phyloP scores from a whole-genome alignment of 148 eudicot genomes.

The Polygonum aviculare region DNA sequence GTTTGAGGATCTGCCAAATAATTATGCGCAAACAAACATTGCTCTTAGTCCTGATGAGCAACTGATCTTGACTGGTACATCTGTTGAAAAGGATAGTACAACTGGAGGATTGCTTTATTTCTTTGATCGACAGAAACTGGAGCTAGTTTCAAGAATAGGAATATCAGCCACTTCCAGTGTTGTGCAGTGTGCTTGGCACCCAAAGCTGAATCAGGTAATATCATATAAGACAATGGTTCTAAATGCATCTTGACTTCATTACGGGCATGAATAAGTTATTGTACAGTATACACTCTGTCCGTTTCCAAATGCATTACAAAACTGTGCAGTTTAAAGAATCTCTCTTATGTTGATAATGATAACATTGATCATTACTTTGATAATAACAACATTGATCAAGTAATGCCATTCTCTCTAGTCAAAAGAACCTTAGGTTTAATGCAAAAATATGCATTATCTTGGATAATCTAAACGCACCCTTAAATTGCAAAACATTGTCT shows the following conservation, averaged over 20 bases:
- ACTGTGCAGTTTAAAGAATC: not conserved
- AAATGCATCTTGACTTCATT: not conserved
- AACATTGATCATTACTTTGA: not conserved
- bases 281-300: not conserved
- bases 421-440: not conserved
- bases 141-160: slow-evolving; percentile 81
- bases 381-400: not conserved
- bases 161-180: slow-evolving; percentile 81
- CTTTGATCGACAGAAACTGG: slow-evolving; percentile 70
- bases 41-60: slow-evolving; percentile 87
- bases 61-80: slow-evolving; percentile 85
- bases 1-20: slow-evolving; percentile 81
- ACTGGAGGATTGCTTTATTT: slow-evolving; percentile 82
- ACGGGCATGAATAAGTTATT: not conserved
- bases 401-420: not conserved
- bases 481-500: not conserved
- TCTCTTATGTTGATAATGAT: not conserved
- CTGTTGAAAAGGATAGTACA: slow-evolving; percentile 78
- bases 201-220: slow-evolving; percentile 87
- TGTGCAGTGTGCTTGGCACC: slow-evolving; percentile 98
- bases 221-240: not conserved
- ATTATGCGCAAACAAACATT: slow-evolving; percentile 86
- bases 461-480: not conserved
- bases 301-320: not conserved
- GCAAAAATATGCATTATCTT: too few species aligned